A percentile compares a stretch with the other conserved stretches of the same genome.
Conservation (phyloP, 2,329 filamentous ascomycete genomes). For the Rutstroemia sp. region DNA sequence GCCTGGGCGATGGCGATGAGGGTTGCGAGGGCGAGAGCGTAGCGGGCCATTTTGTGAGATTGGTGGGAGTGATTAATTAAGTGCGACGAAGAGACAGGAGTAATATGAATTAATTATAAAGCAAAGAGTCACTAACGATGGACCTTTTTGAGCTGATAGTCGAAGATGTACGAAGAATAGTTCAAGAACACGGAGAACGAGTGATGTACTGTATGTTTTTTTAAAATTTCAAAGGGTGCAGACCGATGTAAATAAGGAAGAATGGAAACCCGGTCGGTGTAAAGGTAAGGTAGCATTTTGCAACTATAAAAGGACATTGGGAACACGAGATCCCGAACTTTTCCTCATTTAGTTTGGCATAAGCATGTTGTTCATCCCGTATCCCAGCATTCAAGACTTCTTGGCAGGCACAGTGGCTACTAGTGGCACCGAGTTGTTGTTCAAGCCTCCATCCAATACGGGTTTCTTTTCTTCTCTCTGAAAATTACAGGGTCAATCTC, state of each 20-base stretch:
- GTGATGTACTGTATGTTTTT: neutral
- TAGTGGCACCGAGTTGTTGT: neutral
- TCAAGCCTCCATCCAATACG: neutral
- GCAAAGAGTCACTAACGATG: constrained; percentile 2
- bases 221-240: neutral
- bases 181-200: neutral
- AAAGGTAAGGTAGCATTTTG: neutral
- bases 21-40: constrained; percentile 4
- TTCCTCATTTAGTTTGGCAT: neutral
- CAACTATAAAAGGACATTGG: constrained; percentile 7
- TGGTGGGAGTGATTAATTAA: neutral
- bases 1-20: constrained; percentile 9
- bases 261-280: neutral
- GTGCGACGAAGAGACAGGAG: neutral
- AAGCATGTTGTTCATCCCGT: neutral
- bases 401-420: constrained; percentile 6
- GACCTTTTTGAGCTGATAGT: neutral
- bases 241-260: neutral
- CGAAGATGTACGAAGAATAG: neutral
- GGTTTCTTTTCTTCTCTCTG: neutral
- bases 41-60: constrained; percentile 5
- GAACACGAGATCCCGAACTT: constrained; percentile 6
- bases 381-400: neutral
- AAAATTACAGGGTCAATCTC: neutral
- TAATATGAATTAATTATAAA: neutral